Evolutionary conservation across 345 rosid species (phyloP).

Genomic region (Populus ilicifolia): DNA sequence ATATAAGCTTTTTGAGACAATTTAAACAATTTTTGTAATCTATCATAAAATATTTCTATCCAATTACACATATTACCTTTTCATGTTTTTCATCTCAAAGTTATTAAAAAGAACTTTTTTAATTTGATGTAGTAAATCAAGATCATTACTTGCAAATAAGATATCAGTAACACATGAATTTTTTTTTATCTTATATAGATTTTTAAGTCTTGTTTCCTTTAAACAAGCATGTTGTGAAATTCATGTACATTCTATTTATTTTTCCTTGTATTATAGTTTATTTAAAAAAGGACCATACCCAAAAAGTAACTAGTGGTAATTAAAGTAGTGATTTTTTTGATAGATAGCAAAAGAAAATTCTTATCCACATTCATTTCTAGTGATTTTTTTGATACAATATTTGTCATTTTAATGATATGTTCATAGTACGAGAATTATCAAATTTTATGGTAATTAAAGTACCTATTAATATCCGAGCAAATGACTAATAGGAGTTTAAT

Average conservation of each 20-base stretch:
- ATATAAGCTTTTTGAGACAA: no score
- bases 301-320: constrained; percentile 19
- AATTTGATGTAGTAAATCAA: no score
- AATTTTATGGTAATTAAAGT: neutral
- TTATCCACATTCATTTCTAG: constrained; percentile 8
- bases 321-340: no score
- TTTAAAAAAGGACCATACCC: constrained; percentile 13
- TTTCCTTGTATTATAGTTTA: constrained; percentile 17
- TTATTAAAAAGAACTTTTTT: no score
- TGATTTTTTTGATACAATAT: constrained; percentile 4
- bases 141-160: no score
- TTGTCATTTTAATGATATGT: constrained; percentile 9
- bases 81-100: no score
- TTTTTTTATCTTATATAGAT: accelerated
- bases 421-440: neutral
- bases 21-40: no score
- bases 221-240: neutral
- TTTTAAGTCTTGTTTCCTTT: neutral
- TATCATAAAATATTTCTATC: no score
- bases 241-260: constrained; percentile 16
- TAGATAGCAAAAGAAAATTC: neutral
- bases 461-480: neutral
- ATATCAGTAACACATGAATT: accelerated
- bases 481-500: no score
- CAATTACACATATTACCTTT: no score